Base-by-base conservation (phyloP, 2,329 filamentous ascomycete genomes). In the Penicillium sp. region DNA sequence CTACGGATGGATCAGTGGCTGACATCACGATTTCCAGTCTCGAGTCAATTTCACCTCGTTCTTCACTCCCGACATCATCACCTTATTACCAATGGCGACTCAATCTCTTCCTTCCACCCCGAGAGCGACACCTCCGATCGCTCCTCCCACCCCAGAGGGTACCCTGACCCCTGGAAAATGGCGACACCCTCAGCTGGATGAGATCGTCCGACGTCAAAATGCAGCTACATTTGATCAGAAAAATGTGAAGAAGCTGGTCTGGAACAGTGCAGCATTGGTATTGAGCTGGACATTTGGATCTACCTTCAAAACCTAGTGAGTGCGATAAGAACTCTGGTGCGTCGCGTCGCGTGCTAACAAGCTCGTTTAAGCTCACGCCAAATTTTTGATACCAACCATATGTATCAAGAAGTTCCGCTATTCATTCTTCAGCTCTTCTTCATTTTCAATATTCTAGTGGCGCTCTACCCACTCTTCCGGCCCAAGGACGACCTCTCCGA, bases 171-270 rank as follows among this genome's bases (percentile, higher is more conserved):
- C 90, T 7, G 93, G 93, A 55, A 91, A 88, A 71, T 99, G 94
- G 93, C 86, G 87, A 70, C 94, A 99, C 74, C 94, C 94, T 35
- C 87, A 89, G 62, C 83, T 97, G 63, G 84, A 91, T 69, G 93
- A 97, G 76, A 95, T 99, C 71, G 86, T 89, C 17, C 84, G 84
- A 62, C 87, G 94, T 51, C 90, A 92, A 71, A 88, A 90, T 73
- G 88, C 87, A 21, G 86, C 87, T 15, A 89, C 83, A 48, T 96
- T 97, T 73, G 86, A 87, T 56, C 87, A 93, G 66, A 85, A 84
- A 71, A 93, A 96, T 64, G 77, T 94, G 49, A 84, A 81, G 60
- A 84, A 82, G 53, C 86, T 96, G 51, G 71, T 86, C 31, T 86
- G 87, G 75, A 96, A 95, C 73, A 73, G 82, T 1, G 76, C 73